phyloP scores from a whole-genome alignment of 768 basidiomycete species.

The Russula ochroleuca region DNA sequence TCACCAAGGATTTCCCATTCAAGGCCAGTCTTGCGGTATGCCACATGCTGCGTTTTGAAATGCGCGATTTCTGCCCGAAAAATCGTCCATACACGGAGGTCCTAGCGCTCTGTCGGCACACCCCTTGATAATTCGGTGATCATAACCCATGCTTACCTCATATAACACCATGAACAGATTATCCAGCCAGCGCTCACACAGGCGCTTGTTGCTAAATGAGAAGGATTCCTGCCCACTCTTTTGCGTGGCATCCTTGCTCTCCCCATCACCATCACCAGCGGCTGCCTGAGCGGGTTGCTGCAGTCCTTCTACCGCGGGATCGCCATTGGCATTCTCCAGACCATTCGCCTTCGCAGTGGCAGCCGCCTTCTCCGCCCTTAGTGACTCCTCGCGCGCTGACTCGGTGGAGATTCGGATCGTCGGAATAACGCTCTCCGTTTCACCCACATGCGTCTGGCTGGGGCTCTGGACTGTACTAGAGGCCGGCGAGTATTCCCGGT shows the following conservation, averaged over 20 bases:
- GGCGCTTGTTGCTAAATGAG: conserved; percentile 92
- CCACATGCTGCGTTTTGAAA: conserved; percentile 97
- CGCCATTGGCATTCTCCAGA: conserved; percentile 37
- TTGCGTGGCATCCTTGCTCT: conserved; percentile 29
- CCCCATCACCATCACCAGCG: conserved; percentile 32
- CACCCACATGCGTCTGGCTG: conserved; percentile 31
- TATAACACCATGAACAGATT: conserved; percentile 98
- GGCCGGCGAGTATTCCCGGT: conserved; percentile 29
- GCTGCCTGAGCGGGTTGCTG: conserved; percentile 46
- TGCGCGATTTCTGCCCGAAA: conserved; percentile 98
- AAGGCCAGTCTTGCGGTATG: conserved; percentile 92
- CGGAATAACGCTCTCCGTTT: conserved; percentile 41
- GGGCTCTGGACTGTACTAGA: conserved; percentile 25
- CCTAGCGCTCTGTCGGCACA: conserved; percentile 43
- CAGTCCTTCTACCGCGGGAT: conserved; percentile 32
- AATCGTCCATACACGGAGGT: conserved; percentile 96
- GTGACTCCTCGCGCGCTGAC: conserved; percentile 45
- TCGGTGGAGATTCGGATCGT: conserved; percentile 58
- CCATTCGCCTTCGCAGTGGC: conserved; percentile 38
- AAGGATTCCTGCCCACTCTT: conserved; percentile 53
- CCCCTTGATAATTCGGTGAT: background rate
- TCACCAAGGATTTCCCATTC: conserved; percentile 99
- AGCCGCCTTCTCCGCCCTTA: conserved; percentile 40
- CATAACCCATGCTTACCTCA: conserved; percentile 54
- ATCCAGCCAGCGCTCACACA: conserved; percentile 97